These are phyloP conservation scores for Puccinia hordei DNA, from an alignment of 1,284 basidiomycete genomes.

Conservation along the genomic window DNA sequence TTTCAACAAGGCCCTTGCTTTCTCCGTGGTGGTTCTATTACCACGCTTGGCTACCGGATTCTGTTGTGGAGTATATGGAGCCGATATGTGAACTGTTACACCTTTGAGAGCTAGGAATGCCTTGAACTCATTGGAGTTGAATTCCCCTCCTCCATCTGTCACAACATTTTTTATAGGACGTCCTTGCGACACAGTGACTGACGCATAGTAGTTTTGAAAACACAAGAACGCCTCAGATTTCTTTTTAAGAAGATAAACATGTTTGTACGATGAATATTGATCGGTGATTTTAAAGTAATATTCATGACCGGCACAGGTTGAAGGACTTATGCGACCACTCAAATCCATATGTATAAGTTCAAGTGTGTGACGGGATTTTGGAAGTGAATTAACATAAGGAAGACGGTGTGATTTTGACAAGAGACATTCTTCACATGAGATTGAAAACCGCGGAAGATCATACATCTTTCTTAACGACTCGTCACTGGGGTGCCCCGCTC, in stretches of 20 bases:
- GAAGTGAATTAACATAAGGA: background rate
- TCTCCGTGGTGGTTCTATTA: slow-evolving; percentile 57
- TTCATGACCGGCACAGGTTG: too few species aligned
- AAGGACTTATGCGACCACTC: too few species aligned
- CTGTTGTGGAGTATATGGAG: slow-evolving; percentile 57
- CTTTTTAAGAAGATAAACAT: slow-evolving; percentile 1
- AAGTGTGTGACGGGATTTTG: background rate
- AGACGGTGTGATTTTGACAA: slow-evolving; percentile 11
- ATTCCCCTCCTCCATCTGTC: background rate
- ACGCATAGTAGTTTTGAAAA: background rate
- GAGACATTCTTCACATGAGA: background rate
- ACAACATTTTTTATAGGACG: too few species aligned
- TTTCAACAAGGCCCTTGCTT: slow-evolving; percentile 56
- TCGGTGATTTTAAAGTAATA: slow-evolving; percentile 9
- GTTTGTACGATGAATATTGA: background rate
- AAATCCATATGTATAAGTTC: slow-evolving; percentile 7
- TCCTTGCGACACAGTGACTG: too few species aligned
- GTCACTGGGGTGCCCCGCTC: background rate
- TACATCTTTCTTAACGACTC: background rate
- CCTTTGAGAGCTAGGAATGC: background rate
- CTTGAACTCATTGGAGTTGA: background rate
- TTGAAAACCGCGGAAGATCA: background rate
- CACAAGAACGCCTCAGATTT: background rate
- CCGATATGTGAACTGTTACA: background rate
- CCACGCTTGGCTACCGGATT: slow-evolving; percentile 59